These are phyloP conservation scores for Clavispora santaluciae DNA, from an alignment of 805 yeast species.

Conservation along the genomic window DNA sequence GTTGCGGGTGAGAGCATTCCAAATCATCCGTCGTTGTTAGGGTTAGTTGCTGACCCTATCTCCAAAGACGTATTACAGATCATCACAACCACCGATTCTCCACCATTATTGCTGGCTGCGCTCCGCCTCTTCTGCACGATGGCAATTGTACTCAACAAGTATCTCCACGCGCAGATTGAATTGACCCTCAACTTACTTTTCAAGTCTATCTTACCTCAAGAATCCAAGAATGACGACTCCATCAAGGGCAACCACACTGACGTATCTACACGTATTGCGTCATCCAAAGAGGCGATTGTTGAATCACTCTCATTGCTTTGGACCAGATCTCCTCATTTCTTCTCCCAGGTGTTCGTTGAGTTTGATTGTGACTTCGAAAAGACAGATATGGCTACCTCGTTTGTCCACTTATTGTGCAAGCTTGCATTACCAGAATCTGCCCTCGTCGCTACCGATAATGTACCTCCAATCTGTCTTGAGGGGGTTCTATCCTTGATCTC, in stretches of 20 bases:
- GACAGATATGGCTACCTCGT: slow-evolving; percentile 64
- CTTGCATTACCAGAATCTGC: slow-evolving; percentile 87
- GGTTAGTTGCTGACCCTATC: slow-evolving; percentile 70
- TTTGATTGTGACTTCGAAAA: slow-evolving; percentile 91
- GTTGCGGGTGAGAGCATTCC: slow-evolving; percentile 63
- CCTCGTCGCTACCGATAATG: slow-evolving; percentile 67
- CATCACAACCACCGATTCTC: slow-evolving; percentile 68
- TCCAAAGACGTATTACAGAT: slow-evolving; percentile 81
- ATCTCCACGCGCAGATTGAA: slow-evolving; percentile 78
- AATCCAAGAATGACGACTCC: slow-evolving; percentile 15
- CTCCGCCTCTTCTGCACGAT: slow-evolving; percentile 72
- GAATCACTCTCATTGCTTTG: slow-evolving; percentile 80
- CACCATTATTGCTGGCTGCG: slow-evolving; percentile 67
- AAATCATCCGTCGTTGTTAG: slow-evolving; percentile 59
- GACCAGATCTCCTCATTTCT: slow-evolving; percentile 75
- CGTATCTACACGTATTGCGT: slow-evolving; percentile 29
- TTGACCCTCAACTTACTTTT: slow-evolving; percentile 61
- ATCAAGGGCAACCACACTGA: slow-evolving; percentile 11
- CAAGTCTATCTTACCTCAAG: slow-evolving; percentile 45
- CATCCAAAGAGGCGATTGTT: slow-evolving; percentile 70
- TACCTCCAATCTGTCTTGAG: slow-evolving; percentile 91
- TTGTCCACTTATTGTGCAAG: slow-evolving; percentile 67
- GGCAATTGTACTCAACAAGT: slow-evolving; percentile 57
- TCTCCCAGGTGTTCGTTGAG: slow-evolving; percentile 69
- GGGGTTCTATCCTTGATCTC: slow-evolving; percentile 71